Percentiles rank a stretch among this genome's conserved stretches.
Conservation (phyloP, 2,329 filamentous ascomycete species). For the Pseudogymnoascus sp. region DNA sequence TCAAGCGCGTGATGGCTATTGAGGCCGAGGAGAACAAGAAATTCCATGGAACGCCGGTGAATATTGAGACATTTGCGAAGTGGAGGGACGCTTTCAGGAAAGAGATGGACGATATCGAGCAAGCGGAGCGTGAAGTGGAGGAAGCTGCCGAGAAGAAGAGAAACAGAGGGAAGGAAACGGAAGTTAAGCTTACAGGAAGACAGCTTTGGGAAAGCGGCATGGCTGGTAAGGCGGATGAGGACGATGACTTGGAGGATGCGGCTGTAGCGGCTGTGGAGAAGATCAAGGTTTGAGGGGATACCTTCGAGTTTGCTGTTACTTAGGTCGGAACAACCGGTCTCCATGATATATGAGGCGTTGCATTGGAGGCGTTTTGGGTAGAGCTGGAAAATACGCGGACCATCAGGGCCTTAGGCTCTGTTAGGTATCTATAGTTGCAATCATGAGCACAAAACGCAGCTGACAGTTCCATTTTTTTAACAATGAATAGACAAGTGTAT, state of each 20-base stretch:
- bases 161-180: constrained; percentile 64
- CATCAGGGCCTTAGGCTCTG: background rate
- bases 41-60: constrained; percentile 87
- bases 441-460: constrained; percentile 2
- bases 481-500: background rate
- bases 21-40: constrained; percentile 95
- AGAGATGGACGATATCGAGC: constrained; percentile 70
- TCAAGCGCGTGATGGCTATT: constrained; percentile 46
- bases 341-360: constrained; percentile 16
- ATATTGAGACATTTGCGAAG: constrained; percentile 70
- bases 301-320: constrained; percentile 14
- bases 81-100: constrained; percentile 72
- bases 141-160: constrained; percentile 76
- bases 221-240: constrained; percentile 56
- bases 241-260: constrained; percentile 52
- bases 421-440: constrained; percentile 5
- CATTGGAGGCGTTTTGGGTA: constrained; percentile 22
- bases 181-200: constrained; percentile 59
- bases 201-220: constrained; percentile 73
- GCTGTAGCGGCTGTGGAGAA: constrained; percentile 56
- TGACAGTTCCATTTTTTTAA: background rate
- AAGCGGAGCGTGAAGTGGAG: constrained; percentile 62
- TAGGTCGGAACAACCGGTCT: constrained; percentile 1
- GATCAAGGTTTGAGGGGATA: constrained; percentile 53
- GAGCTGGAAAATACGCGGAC: background rate